Evolutionary conservation across 1,284 basidiomycete genomes (phyloP).

Genomic region (Sporisorium iseilematis-ciliati): DNA sequence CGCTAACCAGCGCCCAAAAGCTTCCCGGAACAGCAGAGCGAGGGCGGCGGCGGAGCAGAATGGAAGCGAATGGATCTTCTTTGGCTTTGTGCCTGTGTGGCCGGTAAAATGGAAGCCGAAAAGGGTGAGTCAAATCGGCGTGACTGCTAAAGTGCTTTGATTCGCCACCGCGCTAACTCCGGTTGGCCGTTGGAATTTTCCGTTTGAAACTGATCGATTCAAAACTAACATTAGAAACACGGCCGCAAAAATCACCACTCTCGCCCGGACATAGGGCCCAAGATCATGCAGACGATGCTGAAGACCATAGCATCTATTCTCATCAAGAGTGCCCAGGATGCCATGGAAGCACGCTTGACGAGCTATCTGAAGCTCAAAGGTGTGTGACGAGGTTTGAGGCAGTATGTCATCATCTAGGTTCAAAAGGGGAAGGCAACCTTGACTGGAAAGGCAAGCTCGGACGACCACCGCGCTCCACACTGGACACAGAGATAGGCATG

Average conservation of each 20-base stretch:
- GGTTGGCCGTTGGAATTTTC: neutral
- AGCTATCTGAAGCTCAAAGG: neutral
- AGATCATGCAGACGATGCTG: neutral
- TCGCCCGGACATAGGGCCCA: too few species aligned
- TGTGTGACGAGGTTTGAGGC: neutral
- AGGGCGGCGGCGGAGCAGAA: constrained; percentile 6
- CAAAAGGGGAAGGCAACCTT: neutral
- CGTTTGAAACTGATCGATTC: constrained; percentile 7
- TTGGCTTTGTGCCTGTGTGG: neutral
- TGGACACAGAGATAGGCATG: neutral
- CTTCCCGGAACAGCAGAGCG: neutral
- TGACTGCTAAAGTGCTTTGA: too few species aligned
- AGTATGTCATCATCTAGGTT: neutral
- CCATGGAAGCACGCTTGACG: neutral
- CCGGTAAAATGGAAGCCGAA: neutral
- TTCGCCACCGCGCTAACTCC: neutral
- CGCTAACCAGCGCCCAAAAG: too few species aligned
- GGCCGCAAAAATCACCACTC: neutral
- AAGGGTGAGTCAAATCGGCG: too few species aligned
- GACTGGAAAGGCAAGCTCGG: neutral
- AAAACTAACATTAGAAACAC: constrained; percentile 6
- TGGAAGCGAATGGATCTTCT: constrained; percentile 46
- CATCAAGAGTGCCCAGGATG: neutral
- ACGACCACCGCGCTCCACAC: constrained; percentile 24
- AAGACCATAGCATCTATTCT: neutral